Conservation (phyloP, 202 grass and related monocot genomes). For the Panicum virgatum region DNA sequence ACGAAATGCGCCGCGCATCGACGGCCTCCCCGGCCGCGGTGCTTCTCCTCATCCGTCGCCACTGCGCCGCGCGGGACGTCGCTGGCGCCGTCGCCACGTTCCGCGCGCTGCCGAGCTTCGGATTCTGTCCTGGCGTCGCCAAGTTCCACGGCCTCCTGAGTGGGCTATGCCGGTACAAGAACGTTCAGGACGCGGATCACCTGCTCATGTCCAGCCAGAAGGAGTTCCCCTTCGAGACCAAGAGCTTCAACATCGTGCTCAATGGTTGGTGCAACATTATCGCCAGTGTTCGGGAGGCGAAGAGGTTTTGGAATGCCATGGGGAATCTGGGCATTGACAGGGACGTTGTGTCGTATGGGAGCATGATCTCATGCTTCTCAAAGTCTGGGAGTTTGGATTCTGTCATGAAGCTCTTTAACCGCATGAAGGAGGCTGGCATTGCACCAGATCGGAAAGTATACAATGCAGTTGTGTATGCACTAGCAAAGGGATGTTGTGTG, state of each 20-base stretch:
- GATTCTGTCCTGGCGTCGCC: slow-evolving; percentile 39
- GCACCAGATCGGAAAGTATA: slow-evolving; percentile 65
- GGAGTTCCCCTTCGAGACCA: slow-evolving; percentile 68
- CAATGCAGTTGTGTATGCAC: slow-evolving; percentile 69
- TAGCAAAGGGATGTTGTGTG: slow-evolving; percentile 66
- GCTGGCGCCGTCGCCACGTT: slow-evolving; percentile 62
- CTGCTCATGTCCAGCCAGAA: slow-evolving; percentile 64
- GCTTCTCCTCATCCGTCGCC: slow-evolving; percentile 56
- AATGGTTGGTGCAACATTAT: slow-evolving; percentile 77
- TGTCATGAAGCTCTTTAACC: slow-evolving; percentile 75
- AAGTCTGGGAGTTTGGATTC: slow-evolving; percentile 68
- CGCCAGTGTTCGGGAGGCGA: slow-evolving; percentile 57
- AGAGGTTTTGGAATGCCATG: slow-evolving; percentile 83
- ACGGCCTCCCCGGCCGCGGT: slow-evolving; percentile 54
- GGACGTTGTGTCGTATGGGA: slow-evolving; percentile 72
- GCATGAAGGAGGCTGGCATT: slow-evolving; percentile 69
- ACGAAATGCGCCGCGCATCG: slow-evolving; percentile 65
- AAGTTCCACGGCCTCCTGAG: slow-evolving; percentile 71
- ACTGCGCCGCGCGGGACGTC: slow-evolving; percentile 68
- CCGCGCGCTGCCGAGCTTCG: slow-evolving; percentile 53
- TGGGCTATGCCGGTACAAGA: slow-evolving; percentile 76
- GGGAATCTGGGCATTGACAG: slow-evolving; percentile 47
- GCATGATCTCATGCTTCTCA: slow-evolving; percentile 89
- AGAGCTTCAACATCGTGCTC: slow-evolving; percentile 90
- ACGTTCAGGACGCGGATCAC: slow-evolving; percentile 70